Percentiles rank a stretch among this genome's conserved stretches.
phyloP scores from a whole-genome alignment of 192 early-diverging fungal genomes.

The Backusella sp. region DNA sequence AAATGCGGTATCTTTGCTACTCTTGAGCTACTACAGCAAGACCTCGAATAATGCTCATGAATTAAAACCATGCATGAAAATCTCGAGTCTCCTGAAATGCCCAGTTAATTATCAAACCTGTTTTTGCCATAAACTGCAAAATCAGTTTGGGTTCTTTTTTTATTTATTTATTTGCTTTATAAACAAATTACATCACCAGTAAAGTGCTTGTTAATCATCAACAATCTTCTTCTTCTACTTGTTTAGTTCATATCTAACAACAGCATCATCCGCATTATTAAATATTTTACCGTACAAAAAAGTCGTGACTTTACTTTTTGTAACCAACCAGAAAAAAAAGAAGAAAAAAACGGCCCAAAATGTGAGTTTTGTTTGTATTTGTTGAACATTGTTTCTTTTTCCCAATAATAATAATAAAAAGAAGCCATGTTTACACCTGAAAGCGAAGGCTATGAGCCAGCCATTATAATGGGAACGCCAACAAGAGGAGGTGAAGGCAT shows the following conservation, averaged over 20 bases:
- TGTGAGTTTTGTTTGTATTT: not conserved
- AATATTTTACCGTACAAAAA: not conserved
- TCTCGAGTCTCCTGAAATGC: not conserved
- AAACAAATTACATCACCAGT: not conserved
- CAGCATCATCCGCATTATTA: not conserved
- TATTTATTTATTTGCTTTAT: not conserved
- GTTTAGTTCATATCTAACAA: not conserved
- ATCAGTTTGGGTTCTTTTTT: not conserved
- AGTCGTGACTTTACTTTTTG: slow-evolving; percentile 1
- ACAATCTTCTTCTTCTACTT: not conserved
- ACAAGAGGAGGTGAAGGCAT: not conserved
- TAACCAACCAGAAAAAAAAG: not conserved
- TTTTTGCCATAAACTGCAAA: not conserved
- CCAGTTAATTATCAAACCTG: not conserved
- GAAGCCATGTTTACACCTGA: not conserved
- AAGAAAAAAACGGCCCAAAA: not conserved
- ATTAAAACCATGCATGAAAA: not conserved
- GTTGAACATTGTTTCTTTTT: not conserved
- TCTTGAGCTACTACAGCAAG: too few relatives aligned
- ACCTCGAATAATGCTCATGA: too few relatives aligned
- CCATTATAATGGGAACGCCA: not conserved
- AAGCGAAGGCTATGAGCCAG: not conserved
- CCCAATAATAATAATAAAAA: not conserved
- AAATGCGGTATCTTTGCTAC: too few relatives aligned
- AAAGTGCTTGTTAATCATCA: not conserved